phyloP scores from a whole-genome alignment of 805 yeast species.

The Lipomyces yamanashiensis region DNA sequence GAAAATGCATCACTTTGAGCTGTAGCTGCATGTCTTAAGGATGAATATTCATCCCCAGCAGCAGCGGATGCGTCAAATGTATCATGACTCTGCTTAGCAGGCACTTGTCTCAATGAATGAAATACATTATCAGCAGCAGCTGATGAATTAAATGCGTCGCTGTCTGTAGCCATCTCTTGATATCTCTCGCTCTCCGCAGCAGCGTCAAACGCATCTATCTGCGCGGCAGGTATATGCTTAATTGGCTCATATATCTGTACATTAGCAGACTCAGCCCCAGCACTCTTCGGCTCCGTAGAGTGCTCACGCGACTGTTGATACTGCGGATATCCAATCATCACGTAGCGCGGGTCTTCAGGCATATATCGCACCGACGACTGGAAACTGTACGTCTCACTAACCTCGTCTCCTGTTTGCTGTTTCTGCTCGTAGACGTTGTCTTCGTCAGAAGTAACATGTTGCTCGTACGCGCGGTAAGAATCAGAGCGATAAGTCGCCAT shows the following conservation, averaged over 20 bases:
- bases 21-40: no score
- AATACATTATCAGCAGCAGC: no score
- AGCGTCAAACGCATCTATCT: no score
- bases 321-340: slow-evolving; percentile 5
- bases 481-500: slow-evolving; percentile 24
- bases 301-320: not conserved
- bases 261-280: not conserved
- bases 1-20: no score
- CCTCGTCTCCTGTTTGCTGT: not conserved
- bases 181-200: no score
- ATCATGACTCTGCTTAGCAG: not conserved
- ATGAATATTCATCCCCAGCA: no score
- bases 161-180: no score
- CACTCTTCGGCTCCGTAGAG: not conserved
- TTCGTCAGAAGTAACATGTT: slow-evolving; percentile 3
- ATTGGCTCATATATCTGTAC: not conserved
- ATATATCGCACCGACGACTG: not conserved
- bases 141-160: no score
- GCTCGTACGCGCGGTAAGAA: slow-evolving; percentile 18
- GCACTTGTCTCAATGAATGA: not conserved
- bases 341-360: not conserved
- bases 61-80: no score
- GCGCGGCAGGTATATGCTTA: no score
- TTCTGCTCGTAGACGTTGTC: not conserved
- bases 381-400: slow-evolving; percentile 8